These are phyloP conservation scores for Starmerella apis DNA, from an alignment of 805 yeast genomes.

Conservation along the genomic window DNA sequence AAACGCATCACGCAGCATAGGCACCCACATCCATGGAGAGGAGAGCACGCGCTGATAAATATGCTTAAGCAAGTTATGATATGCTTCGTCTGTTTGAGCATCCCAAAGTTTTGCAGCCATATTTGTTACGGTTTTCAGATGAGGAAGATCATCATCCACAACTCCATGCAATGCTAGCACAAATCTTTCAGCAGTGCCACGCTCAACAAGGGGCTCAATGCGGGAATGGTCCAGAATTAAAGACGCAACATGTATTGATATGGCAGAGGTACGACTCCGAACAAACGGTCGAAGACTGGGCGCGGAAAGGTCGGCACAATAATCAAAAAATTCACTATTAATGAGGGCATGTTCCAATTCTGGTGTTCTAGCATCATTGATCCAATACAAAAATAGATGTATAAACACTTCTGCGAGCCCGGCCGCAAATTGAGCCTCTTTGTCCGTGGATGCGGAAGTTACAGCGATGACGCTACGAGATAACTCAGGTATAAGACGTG, in stretches of 20 bases:
- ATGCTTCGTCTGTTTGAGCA: not conserved
- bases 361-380: not conserved
- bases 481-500: not conserved
- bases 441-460: not conserved
- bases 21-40: not conserved
- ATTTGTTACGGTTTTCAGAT: not conserved
- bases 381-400: not conserved
- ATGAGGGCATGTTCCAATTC: conserved; percentile 4
- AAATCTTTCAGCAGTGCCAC: not conserved
- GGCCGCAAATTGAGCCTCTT: not conserved
- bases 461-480: not conserved
- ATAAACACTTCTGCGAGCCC: not conserved
- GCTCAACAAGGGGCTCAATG: not conserved
- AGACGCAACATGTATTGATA: not conserved
- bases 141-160: not conserved
- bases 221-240: not conserved
- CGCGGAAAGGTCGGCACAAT: conserved; percentile 1
- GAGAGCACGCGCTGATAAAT: not conserved
- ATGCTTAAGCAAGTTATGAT: not conserved
- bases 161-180: not conserved
- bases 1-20: not conserved
- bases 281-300: not conserved
- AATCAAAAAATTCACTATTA: not conserved
- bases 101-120: not conserved
- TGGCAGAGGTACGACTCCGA: not conserved